Conservation (phyloP, 2,329 filamentous ascomycete species). For the Madurella mycetomatis region DNA sequence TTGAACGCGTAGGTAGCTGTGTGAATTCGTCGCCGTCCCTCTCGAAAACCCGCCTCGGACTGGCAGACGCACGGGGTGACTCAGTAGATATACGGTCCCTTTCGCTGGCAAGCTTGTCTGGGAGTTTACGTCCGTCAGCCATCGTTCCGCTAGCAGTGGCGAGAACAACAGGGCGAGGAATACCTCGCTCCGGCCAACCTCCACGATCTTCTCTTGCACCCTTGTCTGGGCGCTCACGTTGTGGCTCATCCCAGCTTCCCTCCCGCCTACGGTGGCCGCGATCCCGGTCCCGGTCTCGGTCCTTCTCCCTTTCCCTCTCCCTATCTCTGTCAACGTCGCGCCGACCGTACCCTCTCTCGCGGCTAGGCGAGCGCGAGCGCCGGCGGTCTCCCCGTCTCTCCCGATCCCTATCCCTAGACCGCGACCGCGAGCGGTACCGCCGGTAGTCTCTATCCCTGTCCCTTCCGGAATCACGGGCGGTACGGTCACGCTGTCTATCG, state of each 20-base stretch:
- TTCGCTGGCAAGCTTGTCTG: slow-evolving; percentile 8
- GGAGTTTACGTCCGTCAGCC: not conserved
- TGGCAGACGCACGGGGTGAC: slow-evolving; percentile 19
- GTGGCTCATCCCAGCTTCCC: not conserved
- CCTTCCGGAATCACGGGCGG: slow-evolving; percentile 17
- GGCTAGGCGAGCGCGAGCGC: slow-evolving; percentile 18
- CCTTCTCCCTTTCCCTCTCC: not conserved
- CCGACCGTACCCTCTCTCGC: slow-evolving; percentile 7
- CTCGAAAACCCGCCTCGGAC: slow-evolving; percentile 11
- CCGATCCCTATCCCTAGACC: slow-evolving; percentile 14
- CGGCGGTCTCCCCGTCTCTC: slow-evolving; percentile 8
- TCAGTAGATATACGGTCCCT: not conserved
- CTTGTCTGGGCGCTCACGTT: slow-evolving; percentile 11
- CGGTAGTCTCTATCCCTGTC: slow-evolving; percentile 25
- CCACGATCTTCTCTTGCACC: slow-evolving; percentile 7
- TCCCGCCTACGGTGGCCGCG: slow-evolving; percentile 8
- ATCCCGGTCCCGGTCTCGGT: not conserved
- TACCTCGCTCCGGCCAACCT: slow-evolving; percentile 5
- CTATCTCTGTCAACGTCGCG: slow-evolving; percentile 12
- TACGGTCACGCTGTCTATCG: slow-evolving; percentile 18
- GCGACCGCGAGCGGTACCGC: slow-evolving; percentile 17
- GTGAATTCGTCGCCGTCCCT: slow-evolving; percentile 12
- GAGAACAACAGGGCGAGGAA: too few relatives aligned
- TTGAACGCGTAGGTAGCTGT: slow-evolving; percentile 23
- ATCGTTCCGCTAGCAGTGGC: not conserved